A percentile compares a stretch with the other conserved stretches of the same genome.
Conservation (phyloP, 306 rosid genomes). For the Sechiopsis laciniata region DNA sequence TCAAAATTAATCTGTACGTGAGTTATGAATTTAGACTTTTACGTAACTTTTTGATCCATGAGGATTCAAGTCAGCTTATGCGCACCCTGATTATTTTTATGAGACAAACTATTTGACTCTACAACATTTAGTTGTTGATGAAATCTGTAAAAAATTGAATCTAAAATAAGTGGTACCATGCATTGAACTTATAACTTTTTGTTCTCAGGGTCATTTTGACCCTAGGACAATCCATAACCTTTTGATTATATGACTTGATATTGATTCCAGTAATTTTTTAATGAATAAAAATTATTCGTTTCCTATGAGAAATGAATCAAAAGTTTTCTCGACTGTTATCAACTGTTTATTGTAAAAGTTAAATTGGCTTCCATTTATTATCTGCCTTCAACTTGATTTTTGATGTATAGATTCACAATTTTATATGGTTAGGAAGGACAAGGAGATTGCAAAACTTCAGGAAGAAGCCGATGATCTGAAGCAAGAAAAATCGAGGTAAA, state of each 20-base stretch:
- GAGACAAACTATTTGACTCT: too few relatives aligned
- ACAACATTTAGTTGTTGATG: too few relatives aligned
- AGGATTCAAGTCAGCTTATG: neutral
- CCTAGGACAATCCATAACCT: too few relatives aligned
- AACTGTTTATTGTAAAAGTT: neutral
- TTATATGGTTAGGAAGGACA: constrained; percentile 60
- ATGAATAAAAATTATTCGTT: neutral
- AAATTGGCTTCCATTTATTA: neutral
- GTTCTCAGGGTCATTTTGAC: too few relatives aligned
- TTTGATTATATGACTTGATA: neutral
- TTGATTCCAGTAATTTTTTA: neutral
- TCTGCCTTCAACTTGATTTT: neutral
- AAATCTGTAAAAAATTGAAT: too few relatives aligned
- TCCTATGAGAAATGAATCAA: neutral
- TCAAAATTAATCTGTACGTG: neutral
- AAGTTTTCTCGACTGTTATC: neutral
- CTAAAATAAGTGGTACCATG: too few relatives aligned
- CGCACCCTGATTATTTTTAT: too few relatives aligned
- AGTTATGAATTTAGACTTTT: neutral
- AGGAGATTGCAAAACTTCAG: constrained; percentile 56
- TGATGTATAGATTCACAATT: constrained; percentile 18
- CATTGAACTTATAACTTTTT: too few relatives aligned
- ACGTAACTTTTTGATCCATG: neutral
- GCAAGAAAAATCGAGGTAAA: constrained; percentile 56
- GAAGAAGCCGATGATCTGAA: constrained; percentile 58